Evolutionary conservation across 1,284 basidiomycete genomes (phyloP), one percentile per base, ranked within the genome.

Genomic region (Apiotrichum sp.): DNA sequence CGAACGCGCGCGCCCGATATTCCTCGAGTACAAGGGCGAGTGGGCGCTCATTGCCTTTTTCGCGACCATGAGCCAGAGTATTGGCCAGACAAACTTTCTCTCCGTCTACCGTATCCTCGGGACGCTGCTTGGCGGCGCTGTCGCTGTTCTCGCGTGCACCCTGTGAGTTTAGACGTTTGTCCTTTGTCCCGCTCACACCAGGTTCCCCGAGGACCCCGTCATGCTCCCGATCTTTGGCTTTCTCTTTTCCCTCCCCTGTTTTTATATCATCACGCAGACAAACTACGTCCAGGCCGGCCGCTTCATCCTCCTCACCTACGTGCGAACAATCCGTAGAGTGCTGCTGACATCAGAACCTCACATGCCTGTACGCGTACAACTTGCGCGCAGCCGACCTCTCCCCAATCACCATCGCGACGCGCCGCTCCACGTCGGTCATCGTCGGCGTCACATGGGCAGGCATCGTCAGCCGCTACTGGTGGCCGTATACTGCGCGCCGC

Each of bases 41-140:
- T 98, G 93, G 93, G 92, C 92, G 1, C 76, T 98, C 65, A 89
- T 98, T 52, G 92, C 90, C 44, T 92, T 86, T 72, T 90, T 95
- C 65, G 85, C 89, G 13, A 89, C 93, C 6, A 87, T 93, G 71
- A 90, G 87, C 38, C 90, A 89, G 1, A 92, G 89, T 1, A 86
- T 95, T 1, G 62, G 69, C 4, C 71, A 92, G 84, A 93, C 90
- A 2, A 93, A 93, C 68, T 86, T 83, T 66, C 71, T 93, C 32
- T 78, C 78, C 0, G 64, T 76, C 45, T 75, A 88, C 68, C 88
- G 92, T 50, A 80, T 92, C 16, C 71, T 87, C 6, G 90, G 90
- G 4, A 95, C 92, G 3, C n/a, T 50, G 7, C 78, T 88, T 43
- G 93, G 92, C 11, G 93, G 91, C 1, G 75, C 79, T 0, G 84